Base-by-base conservation (phyloP, 768 basidiomycete genomes). In the Xerocomus potaroensis region DNA sequence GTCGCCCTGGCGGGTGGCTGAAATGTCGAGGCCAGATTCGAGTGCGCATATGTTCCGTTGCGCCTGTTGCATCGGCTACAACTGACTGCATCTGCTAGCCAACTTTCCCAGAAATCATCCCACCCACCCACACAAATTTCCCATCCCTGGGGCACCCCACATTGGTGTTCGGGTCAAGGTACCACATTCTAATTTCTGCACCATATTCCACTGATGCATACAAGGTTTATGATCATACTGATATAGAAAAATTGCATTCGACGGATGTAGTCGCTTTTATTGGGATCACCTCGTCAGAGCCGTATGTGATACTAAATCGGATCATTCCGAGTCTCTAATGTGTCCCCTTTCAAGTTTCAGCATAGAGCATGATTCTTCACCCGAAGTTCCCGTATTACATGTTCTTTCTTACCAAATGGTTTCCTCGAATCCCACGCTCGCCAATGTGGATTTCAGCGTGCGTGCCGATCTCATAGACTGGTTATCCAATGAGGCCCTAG, bases 131-230 rank as follows among this genome's bases (percentile, higher is more conserved):
- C 79, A 87, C 64, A 91, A 90, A 56, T 87, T 74, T 55, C 87
- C 88, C 9, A 48, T 79, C 9, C 72, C 78, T 8, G 64, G 64
- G 16, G 60, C 61, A 15, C 51, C 74, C 8, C 85, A 89, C 57
- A 58, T 87, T n/a, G 88, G 85, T 12, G 75, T 79, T 5, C 83
- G 86, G 64, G 69, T 86, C 55, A 90, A 89, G 74, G 85, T 85
- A 45, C 43, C 23, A 11, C 43, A 30, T 37, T 43, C 18, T 19
- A 14, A 12, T 16, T 8, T 21, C 1, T 4, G 9, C 21, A 8
- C 22, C 10, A 3, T 16, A 8, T 44, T 47, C 32, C 24, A 11
- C 55, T 53, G 23, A 59, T 19, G 23, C 14, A 15, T 37, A 36
- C 26, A 51, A 90, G 84, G 67, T 88, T 32, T 88, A 89, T 52